Conservation (phyloP, 805 yeast genomes). For the Lipomyces sp. region DNA sequence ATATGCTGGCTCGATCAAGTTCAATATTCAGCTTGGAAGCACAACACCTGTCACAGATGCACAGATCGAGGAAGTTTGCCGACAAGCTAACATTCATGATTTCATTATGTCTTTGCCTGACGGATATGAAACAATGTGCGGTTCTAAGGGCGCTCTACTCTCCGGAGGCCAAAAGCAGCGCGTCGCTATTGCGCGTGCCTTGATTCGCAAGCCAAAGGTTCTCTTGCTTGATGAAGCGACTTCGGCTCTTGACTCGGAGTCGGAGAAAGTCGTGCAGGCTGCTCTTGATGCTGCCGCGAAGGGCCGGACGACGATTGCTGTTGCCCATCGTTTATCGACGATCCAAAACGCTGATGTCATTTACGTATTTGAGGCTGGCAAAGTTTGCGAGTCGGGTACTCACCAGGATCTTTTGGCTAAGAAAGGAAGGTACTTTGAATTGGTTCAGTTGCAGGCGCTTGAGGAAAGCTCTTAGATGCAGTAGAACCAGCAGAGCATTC, state of each 20-base stretch:
- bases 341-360: conserved; percentile 53
- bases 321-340: conserved; percentile 70
- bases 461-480: conserved; percentile 38
- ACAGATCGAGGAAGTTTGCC: conserved; percentile 44
- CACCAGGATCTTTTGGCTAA: conserved; percentile 42
- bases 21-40: conserved; percentile 52
- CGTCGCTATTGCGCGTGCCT: conserved; percentile 61
- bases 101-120: conserved; percentile 54
- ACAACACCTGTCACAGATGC: conserved; percentile 39
- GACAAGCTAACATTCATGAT: conserved; percentile 52
- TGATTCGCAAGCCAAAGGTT: conserved; percentile 55
- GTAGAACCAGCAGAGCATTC: too few relatives aligned
- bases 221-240: conserved; percentile 58
- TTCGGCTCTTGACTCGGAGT: conserved; percentile 52
- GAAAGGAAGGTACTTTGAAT: conserved; percentile 41
- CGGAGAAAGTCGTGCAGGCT: conserved; percentile 63
- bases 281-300: conserved; percentile 59
- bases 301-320: conserved; percentile 66
- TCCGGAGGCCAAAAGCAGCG: conserved; percentile 68
- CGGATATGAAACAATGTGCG: conserved; percentile 50
- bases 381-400: conserved; percentile 51
- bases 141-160: conserved; percentile 49
- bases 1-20: conserved; percentile 62
- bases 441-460: conserved; percentile 45
- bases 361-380: conserved; percentile 52